A percentile compares a stretch with the other conserved stretches of the same genome.
These are phyloP conservation scores for Colletotrichum brevisporum DNA, from an alignment of 2,329 filamentous ascomycete genomes.

Conservation along the genomic window DNA sequence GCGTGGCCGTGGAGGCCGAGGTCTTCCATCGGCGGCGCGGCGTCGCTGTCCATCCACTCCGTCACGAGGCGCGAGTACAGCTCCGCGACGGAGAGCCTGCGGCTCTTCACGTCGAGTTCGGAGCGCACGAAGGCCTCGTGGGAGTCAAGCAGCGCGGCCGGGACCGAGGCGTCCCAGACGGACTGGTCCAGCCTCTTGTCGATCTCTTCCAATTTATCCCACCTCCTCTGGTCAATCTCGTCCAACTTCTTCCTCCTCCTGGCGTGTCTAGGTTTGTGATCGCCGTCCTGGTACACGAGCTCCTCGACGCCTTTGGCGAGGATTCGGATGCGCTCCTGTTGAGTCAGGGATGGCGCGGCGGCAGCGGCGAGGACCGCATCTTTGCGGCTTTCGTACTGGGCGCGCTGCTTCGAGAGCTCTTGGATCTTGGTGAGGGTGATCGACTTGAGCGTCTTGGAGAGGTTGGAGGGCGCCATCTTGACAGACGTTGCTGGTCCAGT, in stretches of 20 bases:
- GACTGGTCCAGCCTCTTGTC: not conserved
- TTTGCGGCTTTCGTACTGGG: constrained; percentile 54
- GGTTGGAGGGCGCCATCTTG: not conserved
- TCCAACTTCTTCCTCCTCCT: too few relatives aligned
- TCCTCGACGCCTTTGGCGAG: not conserved
- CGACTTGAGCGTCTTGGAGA: not conserved
- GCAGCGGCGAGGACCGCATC: constrained; percentile 47
- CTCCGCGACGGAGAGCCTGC: constrained; percentile 59
- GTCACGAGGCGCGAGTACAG: constrained; percentile 63
- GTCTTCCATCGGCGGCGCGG: constrained; percentile 42
- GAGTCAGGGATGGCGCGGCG: not conserved
- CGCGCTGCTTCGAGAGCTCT: constrained; percentile 57
- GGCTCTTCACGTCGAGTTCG: constrained; percentile 56
- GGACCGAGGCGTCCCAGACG: not conserved
- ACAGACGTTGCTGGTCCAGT: too few relatives aligned
- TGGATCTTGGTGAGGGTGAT: constrained; percentile 61
- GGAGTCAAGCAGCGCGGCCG: not conserved
- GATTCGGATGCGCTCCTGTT: not conserved
- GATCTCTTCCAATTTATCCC: not conserved
- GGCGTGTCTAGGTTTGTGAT: too few relatives aligned
- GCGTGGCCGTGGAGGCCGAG: too few relatives aligned
- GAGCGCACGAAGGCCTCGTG: constrained; percentile 3
- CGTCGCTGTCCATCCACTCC: constrained; percentile 60
- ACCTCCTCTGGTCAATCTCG: too few relatives aligned
- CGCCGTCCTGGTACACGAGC: too few relatives aligned